Conservation (phyloP, 1,284 basidiomycete species). For the Malassezia japonica region DNA sequence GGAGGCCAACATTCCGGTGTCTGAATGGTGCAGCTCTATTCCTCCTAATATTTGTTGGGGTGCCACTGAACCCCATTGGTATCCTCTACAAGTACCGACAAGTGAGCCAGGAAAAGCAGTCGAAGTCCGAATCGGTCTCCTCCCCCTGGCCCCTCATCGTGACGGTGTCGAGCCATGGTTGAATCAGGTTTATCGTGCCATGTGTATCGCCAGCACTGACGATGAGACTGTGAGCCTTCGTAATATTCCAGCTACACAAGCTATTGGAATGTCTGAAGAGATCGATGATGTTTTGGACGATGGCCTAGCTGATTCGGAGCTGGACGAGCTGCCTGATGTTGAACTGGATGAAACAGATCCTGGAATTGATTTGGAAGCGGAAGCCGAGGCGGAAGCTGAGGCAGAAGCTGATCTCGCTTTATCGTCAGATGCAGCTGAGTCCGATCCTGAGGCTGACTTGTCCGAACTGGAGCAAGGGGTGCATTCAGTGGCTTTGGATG, state of each 20-base stretch:
- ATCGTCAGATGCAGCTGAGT: too few relatives aligned
- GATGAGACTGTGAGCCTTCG: background rate
- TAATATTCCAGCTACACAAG: background rate
- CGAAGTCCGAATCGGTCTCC: background rate
- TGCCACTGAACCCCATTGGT: background rate
- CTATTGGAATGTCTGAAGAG: slow-evolving; percentile 6
- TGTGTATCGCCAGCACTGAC: background rate
- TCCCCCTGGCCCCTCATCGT: background rate
- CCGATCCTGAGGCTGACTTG: too few relatives aligned
- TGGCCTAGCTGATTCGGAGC: background rate
- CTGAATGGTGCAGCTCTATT: background rate
- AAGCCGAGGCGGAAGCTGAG: too few relatives aligned
- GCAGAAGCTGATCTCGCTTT: too few relatives aligned
- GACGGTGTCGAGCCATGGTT: background rate
- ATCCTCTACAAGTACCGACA: background rate
- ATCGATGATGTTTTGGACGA: slow-evolving; percentile 4
- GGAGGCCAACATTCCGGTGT: background rate
- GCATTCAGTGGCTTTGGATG: too few relatives aligned
- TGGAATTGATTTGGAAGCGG: too few relatives aligned
- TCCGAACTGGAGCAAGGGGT: too few relatives aligned
- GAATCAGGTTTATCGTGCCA: background rate
- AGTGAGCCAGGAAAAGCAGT: background rate
- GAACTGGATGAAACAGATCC: too few relatives aligned
- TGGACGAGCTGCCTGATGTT: too few relatives aligned
- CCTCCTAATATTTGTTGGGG: background rate